Base-by-base conservation (phyloP, 148 eudicot genomes). In the Cornus controversa region DNA sequence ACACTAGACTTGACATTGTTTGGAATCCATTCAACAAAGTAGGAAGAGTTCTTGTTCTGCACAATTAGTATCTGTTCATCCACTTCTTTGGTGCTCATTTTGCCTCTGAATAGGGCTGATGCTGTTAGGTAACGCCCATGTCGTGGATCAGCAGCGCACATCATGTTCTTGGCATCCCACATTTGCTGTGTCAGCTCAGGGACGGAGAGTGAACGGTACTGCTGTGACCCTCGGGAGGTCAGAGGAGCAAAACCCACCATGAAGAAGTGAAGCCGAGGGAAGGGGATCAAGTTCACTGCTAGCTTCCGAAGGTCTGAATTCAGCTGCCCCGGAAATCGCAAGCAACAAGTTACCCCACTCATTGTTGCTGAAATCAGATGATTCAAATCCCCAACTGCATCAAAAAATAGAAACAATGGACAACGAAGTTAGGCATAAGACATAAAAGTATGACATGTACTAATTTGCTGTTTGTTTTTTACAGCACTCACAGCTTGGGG, bases 111-210 rank as follows among this genome's bases (percentile, higher is more conserved):
- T 50, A 81, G 15, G 45, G 83, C 83, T 8, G 83, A 81, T 20
- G 83, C 83, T 6, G 83, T 81, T 58, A 81, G 83, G 73, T 76
- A 77, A 11, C 83, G 83, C 31, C 83, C 83, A 25, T 75, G 75
- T 11, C 83, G 67, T 0, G 86, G 86, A 63, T 84, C 86, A 6
- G 86, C 86, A 6, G 86, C 86, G 6, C 86, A 84, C 86, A 84
- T 84, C 86, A 84, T 84, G 86, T 84, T 84, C 36, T 80, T 84
- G 24, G 86, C 37, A 29, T 84, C 86, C 86, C 86, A 84, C 86
- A 84, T 84, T 57, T 80, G 83, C 26, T 80, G 79, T n/a, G 76
- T 64, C 37, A 80, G 76, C 34, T 80, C 83, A 2, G 83, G 70
- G 37, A 80, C 83, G 1, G 79, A 45, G 23, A 75, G 66, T 6